phyloP scores from a whole-genome alignment of 208 protist genomes.

The Trypanosoma cruzi region DNA sequence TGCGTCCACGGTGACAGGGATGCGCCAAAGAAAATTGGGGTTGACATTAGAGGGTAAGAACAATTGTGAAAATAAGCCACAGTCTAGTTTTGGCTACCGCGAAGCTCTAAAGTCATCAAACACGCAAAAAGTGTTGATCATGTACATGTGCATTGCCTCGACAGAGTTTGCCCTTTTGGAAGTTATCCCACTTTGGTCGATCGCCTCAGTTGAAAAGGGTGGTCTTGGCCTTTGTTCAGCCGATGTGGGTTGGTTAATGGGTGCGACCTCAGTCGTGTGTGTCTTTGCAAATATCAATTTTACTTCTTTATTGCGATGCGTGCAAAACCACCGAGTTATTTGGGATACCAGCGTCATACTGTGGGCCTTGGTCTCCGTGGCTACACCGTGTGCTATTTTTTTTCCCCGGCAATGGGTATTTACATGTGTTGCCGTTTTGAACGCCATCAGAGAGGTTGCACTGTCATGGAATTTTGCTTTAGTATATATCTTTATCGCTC shows the following conservation, averaged over 20 bases:
- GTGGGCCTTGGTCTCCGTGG: constrained; percentile 16
- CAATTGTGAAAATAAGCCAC: constrained; percentile 4
- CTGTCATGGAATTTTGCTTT: constrained; percentile 58
- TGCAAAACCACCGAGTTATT: constrained; percentile 24
- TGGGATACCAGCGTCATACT: constrained; percentile 22
- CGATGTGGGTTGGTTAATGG: constrained; percentile 45
- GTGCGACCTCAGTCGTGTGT: constrained; percentile 47
- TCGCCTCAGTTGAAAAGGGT: constrained; percentile 29
- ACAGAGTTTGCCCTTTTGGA: constrained; percentile 29
- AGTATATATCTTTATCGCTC: constrained; percentile 53
- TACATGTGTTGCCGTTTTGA: constrained; percentile 40
- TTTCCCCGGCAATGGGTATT: constrained; percentile 11
- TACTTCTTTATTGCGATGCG: constrained; percentile 22
- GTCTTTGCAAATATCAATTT: constrained; percentile 64
- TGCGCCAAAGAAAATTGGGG: constrained; percentile 16
- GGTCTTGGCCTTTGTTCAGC: constrained; percentile 37
- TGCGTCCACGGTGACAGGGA: not conserved
- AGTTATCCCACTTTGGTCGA: constrained; percentile 66
- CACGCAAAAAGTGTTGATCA: constrained; percentile 25
- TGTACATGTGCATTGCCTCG: constrained; percentile 27
- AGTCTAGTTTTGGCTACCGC: constrained; percentile 25
- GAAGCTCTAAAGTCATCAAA: constrained; percentile 21
- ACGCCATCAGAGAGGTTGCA: constrained; percentile 40
- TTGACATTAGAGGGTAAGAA: constrained; percentile 3
- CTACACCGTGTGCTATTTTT: constrained; percentile 11